Evolutionary conservation across 345 rosid species (phyloP), one percentile per base, ranked within the genome.

Genomic region (Physaria fendleri): DNA sequence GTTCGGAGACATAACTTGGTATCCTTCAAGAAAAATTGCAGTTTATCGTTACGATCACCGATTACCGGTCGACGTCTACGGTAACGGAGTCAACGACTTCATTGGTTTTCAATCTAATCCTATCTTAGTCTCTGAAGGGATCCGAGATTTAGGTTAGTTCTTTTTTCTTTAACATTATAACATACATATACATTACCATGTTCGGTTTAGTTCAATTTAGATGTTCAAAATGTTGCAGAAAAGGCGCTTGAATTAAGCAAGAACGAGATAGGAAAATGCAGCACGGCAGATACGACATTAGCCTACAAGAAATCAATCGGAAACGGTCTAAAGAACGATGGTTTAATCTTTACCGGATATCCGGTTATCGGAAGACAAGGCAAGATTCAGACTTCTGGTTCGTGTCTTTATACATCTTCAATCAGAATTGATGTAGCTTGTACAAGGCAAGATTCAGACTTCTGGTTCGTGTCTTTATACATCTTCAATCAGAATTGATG

Each of bases 381-480:
- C 7, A 83, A 79, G 65, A 79, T 88, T 42, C 96, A 92, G 56
- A 64, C 83, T 7, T 88, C 98, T 0, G 96, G 96, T 3, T 82
- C 98, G 20, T 92, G 98, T 21, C 75, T 88, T 27, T 84, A 88
- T 50, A 79, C 96, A 3, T 46, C 93, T 6, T 16, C 71, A 3
- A 0, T 54, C 5, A 72, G 83, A 52, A 60, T 65, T 2, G 84
- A 79, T 24, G 15, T 57, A 2, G 64, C 84, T 1, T 92, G 96
- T 21, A 45, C 92, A n/a, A n/a, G n/a, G n/a, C n/a, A n/a, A n/a
- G n/a, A 79, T 88, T 42, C 96, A 92, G 56, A 64, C 83, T 7
- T 88, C 98, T 0, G 96, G 96, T 3, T 82, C 98, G 20, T 92
- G 98, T 21, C 75, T 88, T 27, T 84, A 88, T 50, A 79, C 96